These are phyloP conservation scores for Tulasnella sp. DNA, from an alignment of 768 basidiomycete genomes.

Conservation along the genomic window DNA sequence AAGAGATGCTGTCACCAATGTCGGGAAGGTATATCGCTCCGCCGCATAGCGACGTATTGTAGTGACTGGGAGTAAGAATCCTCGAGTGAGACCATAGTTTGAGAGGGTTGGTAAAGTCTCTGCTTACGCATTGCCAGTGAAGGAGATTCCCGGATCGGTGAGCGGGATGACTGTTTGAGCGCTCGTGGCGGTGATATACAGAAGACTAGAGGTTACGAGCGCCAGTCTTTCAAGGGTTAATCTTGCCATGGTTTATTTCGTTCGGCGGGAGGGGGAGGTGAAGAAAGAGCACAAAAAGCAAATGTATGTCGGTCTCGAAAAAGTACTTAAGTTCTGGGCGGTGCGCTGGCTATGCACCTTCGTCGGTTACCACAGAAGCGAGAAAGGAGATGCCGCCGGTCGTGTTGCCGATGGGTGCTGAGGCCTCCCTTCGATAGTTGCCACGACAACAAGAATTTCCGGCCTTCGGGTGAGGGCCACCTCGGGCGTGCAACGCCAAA, in stretches of 20 bases:
- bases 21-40: not conserved
- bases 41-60: not conserved
- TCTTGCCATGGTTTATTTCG: too few species aligned
- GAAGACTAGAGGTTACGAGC: not conserved
- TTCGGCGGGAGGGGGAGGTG: too few species aligned
- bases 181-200: not conserved
- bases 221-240: too few species aligned
- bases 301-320: not conserved
- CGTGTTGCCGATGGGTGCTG: too few species aligned
- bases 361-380: too few species aligned
- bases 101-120: not conserved
- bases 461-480: too few species aligned
- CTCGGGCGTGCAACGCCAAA: too few species aligned
- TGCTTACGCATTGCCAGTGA: not conserved
- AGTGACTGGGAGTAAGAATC: not conserved
- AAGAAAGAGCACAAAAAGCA: not conserved
- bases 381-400: too few species aligned
- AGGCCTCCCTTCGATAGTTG: too few species aligned
- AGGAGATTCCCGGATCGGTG: not conserved
- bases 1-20: not conserved
- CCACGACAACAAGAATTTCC: too few species aligned
- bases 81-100: too few species aligned
- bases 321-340: not conserved
- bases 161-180: not conserved
- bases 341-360: too few species aligned